Conservation (phyloP, 1,284 basidiomycete species). For the Tilletia setariae region DNA sequence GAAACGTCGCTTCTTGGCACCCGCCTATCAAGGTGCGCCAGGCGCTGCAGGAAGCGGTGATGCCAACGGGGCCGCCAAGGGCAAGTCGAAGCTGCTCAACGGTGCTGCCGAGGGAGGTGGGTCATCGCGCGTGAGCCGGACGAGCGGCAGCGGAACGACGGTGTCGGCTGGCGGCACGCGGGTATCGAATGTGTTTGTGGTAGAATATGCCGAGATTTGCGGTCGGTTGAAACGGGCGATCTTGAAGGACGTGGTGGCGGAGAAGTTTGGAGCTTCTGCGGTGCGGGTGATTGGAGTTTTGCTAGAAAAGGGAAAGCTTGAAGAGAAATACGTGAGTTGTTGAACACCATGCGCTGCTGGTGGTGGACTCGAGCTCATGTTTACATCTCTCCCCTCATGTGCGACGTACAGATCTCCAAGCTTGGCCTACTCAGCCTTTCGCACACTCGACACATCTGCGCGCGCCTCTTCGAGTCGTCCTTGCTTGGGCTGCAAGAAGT, state of each 20-base stretch:
- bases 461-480: conserved; percentile 61
- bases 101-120: neutral
- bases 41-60: conserved; percentile 12
- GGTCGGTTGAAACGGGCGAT: conserved; percentile 69
- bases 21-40: conserved; percentile 19
- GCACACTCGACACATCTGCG: conserved; percentile 76
- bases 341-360: neutral
- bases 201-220: conserved; percentile 63
- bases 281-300: conserved; percentile 79
- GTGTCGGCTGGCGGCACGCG: conserved; percentile 36
- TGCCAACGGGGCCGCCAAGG: neutral
- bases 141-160: conserved; percentile 29
- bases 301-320: conserved; percentile 85
- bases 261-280: conserved; percentile 79
- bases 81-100: neutral
- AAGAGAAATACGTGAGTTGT: conserved; percentile 79
- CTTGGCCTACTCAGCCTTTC: conserved; percentile 85
- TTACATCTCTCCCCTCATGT: conserved; percentile 8
- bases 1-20: conserved; percentile 48
- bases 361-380: neutral
- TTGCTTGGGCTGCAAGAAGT: conserved; percentile 50
- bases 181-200: conserved; percentile 19
- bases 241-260: conserved; percentile 74
- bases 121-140: neutral
- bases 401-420: conserved; percentile 74